Base-by-base conservation (phyloP, 192 early-diverging fungal species). In the Geranomyces michiganensis region DNA sequence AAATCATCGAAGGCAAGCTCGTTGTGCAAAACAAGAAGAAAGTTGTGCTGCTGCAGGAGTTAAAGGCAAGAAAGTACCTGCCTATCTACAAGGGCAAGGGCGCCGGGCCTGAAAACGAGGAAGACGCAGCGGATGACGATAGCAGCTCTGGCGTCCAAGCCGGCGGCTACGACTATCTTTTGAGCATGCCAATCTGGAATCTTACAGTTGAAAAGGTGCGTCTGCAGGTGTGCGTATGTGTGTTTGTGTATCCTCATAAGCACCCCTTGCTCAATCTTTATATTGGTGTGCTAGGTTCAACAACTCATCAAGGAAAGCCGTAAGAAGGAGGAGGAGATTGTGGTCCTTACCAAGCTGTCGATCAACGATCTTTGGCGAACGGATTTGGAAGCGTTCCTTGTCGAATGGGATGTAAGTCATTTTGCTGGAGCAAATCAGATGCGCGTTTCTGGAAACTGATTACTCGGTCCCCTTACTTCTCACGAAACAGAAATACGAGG, bases 151-250 rank as follows among this genome's bases (percentile, higher is more conserved):
- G 19, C 8, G 56, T 43, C 22, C 36, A 49, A 46, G n/a, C 41
- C 14, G 43, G 79, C 45, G 84, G 91, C 66, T 97, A 85, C 69
- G 93, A 96, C 73, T 99, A 97, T 70, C 81, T 99, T 27, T 76
- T 99, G 68, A 82, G 81, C 21, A 94, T 97, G 88, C 89, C 92
- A 30, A 92, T 97, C 49, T 94, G 92, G 89, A 94, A 85, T 62
- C 84, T 99, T 71, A 97, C 95, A 12, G 77, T 83, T 59, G 92
- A 99, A 67, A 95, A 94, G 79, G 77, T 85, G 48, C 22, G 14
- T 47, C 46, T 47, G 10, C 12, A 10, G 46, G 10, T 47, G 10
- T 27, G 56, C 12, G 47, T 13, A 48, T n/a, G 47, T 48, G 47
- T 48, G 47, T 13, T 15, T 15, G 47, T 48, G 47, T 13, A 15